Conservation (phyloP, 148 eudicot genomes). For the Chenopodium berlandieri region DNA sequence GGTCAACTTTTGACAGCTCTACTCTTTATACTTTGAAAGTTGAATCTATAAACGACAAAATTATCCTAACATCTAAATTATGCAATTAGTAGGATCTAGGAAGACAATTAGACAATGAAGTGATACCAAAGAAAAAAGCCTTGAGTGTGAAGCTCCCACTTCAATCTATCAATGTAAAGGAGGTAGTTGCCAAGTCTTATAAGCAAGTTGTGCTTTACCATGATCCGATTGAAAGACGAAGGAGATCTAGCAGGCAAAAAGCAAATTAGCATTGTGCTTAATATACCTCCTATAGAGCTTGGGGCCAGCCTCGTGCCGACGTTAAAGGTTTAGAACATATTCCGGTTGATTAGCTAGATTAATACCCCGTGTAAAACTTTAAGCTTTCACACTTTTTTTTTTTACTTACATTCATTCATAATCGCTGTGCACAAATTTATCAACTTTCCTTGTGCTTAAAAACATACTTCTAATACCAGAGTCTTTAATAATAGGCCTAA, state of each 20-base stretch:
- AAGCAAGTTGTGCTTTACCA: conserved; percentile 2
- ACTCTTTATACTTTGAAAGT: neutral
- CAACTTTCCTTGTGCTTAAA: no score
- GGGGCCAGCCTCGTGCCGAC: neutral
- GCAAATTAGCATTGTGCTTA: neutral
- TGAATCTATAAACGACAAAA: neutral
- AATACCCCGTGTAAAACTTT: no score
- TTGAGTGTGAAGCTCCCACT: neutral
- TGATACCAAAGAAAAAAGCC: conserved; percentile 6
- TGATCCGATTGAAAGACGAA: neutral
- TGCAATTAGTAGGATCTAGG: neutral
- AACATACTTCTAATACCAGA: no score
- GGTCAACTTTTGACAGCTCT: no score
- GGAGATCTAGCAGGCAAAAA: neutral
- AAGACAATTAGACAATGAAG: conserved; percentile 10
- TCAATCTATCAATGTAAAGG: neutral
- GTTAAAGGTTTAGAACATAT: no score
- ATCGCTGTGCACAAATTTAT: no score
- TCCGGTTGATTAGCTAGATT: no score
- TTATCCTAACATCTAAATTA: neutral
- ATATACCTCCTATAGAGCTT: neutral
- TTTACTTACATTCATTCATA: no score
- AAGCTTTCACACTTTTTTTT: no score
- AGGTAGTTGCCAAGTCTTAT: conserved; percentile 9
- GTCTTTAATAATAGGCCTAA: no score